Evolutionary conservation across 2,329 filamentous ascomycete species (phyloP), one percentile per base, ranked within the genome.

Genomic region (Rugonectria rugulosa): DNA sequence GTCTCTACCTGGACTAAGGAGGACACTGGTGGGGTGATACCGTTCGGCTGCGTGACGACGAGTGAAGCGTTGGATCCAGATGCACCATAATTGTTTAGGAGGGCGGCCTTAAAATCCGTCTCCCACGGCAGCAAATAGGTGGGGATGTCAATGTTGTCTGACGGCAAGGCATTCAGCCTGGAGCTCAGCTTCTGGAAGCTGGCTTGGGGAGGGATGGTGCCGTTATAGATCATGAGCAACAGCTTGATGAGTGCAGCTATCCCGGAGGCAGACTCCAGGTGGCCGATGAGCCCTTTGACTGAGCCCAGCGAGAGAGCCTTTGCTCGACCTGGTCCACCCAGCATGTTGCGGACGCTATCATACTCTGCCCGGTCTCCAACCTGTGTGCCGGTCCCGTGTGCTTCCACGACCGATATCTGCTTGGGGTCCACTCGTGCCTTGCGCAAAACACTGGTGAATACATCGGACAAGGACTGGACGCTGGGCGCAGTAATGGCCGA

Each of bases 401-500:
- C 70, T 61, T 79, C 77, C n/a, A 78, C 70, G 41, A 73, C 77
- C 0, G 63, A 56, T 2, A 68, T 59, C 20, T 66, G 59, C 9
- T 49, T 26, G 2, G 61, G 53, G 4, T 62, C 31, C 3, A 70
- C 44, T 4, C 60, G 54, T 1, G 65, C 53, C 15, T 53, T 61
- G 40, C 87, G 82, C 1, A 93, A 79, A 27, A 95, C 86, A 29
- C 84, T 80, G 49, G 83, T 82, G 65, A 89, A 94, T 6, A 94
- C 76, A 52, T 83, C 78, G n/a, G 89, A 85, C 72, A 95, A 91
- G 0, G 89, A 88, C 11, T 85, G 87, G 2, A 85, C 88, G 70
- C 93, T 89, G 1, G 91, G 91, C 57, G 91, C 89, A 0, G 90
- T 94, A 66, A 96, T 94, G 1, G 90, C 92, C n/a, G 90, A 86